These are phyloP conservation scores for Septoria petroselini DNA, from an alignment of 2,329 filamentous ascomycete species.

Conservation along the genomic window DNA sequence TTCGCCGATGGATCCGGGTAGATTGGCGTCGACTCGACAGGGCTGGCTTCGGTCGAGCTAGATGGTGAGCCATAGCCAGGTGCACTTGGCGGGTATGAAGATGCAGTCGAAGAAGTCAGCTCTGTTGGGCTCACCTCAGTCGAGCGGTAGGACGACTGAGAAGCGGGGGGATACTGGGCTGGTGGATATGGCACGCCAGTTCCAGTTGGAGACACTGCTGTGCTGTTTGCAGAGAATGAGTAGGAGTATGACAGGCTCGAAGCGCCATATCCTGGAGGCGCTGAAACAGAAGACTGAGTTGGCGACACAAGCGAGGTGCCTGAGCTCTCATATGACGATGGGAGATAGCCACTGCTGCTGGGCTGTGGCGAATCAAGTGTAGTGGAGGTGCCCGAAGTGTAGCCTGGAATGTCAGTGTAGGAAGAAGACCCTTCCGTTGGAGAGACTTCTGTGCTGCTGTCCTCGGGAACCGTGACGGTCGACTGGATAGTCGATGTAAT, in stretches of 20 bases:
- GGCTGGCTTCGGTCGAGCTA: conserved; percentile 6
- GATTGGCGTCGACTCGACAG: conserved; percentile 3
- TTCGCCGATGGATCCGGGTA: conserved; percentile 8
- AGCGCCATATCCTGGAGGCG: conserved; percentile 3
- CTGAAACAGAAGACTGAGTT: conserved; percentile 1
- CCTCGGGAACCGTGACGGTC: conserved; percentile 16
- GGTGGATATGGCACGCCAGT: conserved; percentile 16
- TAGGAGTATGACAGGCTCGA: conserved; percentile 9
- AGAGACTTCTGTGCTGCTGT: conserved; percentile 16
- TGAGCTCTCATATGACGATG: neutral
- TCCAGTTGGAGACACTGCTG: conserved; percentile 4
- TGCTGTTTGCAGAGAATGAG: conserved; percentile 11
- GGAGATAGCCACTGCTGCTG: neutral
- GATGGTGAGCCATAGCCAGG: conserved; percentile 12
- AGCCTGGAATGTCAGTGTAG: conserved; percentile 1
- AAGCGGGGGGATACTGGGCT: neutral
- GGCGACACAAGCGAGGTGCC: conserved; percentile 10
- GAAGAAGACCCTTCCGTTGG: conserved; percentile 8
- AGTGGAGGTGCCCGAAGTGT: conserved; percentile 35
- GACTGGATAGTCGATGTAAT: conserved; percentile 23
- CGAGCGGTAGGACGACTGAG: neutral
- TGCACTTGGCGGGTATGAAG: conserved; percentile 1
- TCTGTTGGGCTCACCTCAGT: conserved; percentile 18
- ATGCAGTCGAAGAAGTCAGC: conserved; percentile 7
- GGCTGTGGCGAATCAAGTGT: conserved; percentile 4